Percentiles rank a stretch among this genome's conserved stretches.
Evolutionary conservation across 1,284 basidiomycete genomes (phyloP).

Genomic region (Microbotryomycetes sp.): DNA sequence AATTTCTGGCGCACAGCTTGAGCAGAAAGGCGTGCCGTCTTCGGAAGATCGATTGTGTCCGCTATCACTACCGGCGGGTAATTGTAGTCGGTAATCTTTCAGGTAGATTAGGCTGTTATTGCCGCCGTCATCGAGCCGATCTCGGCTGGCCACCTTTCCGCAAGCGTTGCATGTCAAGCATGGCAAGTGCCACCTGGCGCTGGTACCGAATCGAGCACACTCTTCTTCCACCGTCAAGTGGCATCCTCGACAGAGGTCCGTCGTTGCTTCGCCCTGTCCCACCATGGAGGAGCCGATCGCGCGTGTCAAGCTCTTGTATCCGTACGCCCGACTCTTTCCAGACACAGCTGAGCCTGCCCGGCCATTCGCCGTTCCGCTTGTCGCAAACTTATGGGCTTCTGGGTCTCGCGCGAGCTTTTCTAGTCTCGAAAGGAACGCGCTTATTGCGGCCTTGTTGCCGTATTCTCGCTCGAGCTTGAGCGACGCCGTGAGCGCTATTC

Average conservation of each 20-base stretch:
- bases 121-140: constrained; percentile 9
- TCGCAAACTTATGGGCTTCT: constrained; percentile 38
- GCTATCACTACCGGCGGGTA: constrained; percentile 15
- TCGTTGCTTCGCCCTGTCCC: constrained; percentile 38
- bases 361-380: constrained; percentile 11
- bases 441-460: constrained; percentile 70
- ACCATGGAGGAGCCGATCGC: constrained; percentile 38
- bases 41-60: too few relatives aligned
- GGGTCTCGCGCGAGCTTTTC: constrained; percentile 77
- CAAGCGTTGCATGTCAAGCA: constrained; percentile 80
- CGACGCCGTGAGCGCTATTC: constrained; percentile 92
- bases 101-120: constrained; percentile 33
- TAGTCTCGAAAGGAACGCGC: constrained; percentile 82
- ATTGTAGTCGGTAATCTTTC: constrained; percentile 37
- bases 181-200: constrained; percentile 90
- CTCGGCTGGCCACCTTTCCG: constrained; percentile 56
- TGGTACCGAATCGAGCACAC: constrained; percentile 84
- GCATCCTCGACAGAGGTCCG: constrained; percentile 87
- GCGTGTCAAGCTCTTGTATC: constrained; percentile 35
- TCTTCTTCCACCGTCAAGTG: constrained; percentile 91
- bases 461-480: constrained; percentile 91
- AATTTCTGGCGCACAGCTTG: constrained; percentile 55
- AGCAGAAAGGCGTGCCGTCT: constrained; percentile 35
- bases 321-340: constrained; percentile 39
- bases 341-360: neutral